Percentiles rank a stretch among this genome's conserved stretches.
phyloP scores from a whole-genome alignment of 306 rosid species.

The Canavalia ensiformis region DNA sequence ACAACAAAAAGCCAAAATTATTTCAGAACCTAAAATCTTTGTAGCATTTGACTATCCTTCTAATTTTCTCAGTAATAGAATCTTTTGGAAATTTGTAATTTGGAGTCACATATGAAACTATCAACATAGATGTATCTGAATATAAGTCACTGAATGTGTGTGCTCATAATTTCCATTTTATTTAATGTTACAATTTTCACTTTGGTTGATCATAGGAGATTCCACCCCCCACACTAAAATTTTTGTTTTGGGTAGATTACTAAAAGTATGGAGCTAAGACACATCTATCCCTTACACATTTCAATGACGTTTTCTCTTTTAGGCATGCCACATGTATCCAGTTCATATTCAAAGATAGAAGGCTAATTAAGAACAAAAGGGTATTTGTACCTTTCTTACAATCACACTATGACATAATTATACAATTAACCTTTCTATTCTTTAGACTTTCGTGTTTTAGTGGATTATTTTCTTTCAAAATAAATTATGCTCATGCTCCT shows the following conservation, averaged over 20 bases:
- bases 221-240: conserved; percentile 3
- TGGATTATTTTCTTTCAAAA: neutral
- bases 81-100: conserved; percentile 4
- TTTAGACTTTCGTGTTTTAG: conserved; percentile 4
- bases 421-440: conserved; percentile 8
- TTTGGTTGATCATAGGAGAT: conserved; percentile 10
- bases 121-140: too few relatives aligned
- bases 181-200: neutral
- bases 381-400: conserved; percentile 23
- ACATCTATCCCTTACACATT: neutral
- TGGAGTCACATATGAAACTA: neutral
- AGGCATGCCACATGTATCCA: neutral
- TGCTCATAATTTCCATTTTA: neutral
- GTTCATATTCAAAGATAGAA: neutral
- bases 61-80: neutral
- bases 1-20: conserved; percentile 11
- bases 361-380: conserved; percentile 16
- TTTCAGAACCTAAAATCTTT: conserved; percentile 15
- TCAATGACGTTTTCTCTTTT: conserved; percentile 3
- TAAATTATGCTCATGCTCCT: too few relatives aligned
- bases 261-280: conserved; percentile 2
- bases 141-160: too few relatives aligned
- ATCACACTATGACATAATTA: conserved; percentile 22
- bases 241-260: neutral
- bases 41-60: conserved; percentile 23